Base-by-base conservation (phyloP, 1,284 basidiomycete genomes). In the Wolfiporia cocos region DNA sequence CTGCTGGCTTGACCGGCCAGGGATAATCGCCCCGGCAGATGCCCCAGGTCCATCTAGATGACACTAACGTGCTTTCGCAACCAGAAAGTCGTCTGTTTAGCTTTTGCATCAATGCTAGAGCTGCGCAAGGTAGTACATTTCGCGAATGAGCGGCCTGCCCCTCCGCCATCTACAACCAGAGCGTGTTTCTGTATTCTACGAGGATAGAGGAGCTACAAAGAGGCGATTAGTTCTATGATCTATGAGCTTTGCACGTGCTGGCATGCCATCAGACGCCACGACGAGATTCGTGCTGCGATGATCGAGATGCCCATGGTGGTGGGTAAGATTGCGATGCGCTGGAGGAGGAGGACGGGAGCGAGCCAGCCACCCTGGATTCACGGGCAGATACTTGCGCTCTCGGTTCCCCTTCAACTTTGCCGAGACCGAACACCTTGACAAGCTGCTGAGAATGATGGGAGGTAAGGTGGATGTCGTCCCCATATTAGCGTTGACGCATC, bases 271-370 rank as follows among this genome's bases (percentile, higher is more conserved):
- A 46, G 49, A 20, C 55, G 54, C n/a, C 53, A 55, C 5, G 61
- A 62, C 20, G 36, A 38, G 3, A 43, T 62, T 29, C 58, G 64
- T 26, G 44, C 48, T 15, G 49, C 44, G 14, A 65, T 68, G 52
- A 51, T 55, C 14, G 39, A 42, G 2, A 64, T 64, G 1, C 49
- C 55, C 18, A 61, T 59, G 17, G 50, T 53, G 17, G 38, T 68
- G 39, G 62, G n/a, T n/a, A n/a, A 67, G 43, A 56, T 68, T 24
- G 58, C 61, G 6, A 63, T 63, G 4, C 65, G 62, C 41, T 64
- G 17, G 46, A 59, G 11, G 65, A 67, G 39, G 59, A 65, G 28
- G 43, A 43, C 9, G 48, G 50, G 9, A 46, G 55, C n/a, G 22
- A 51, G 1, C 48, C 50, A 6, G 44, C 55, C 4, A 39, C 41